A percentile compares a stretch with the other conserved stretches of the same genome.
Conservation (phyloP, 2,329 filamentous ascomycete genomes). For the Mollisia scopiformis region DNA sequence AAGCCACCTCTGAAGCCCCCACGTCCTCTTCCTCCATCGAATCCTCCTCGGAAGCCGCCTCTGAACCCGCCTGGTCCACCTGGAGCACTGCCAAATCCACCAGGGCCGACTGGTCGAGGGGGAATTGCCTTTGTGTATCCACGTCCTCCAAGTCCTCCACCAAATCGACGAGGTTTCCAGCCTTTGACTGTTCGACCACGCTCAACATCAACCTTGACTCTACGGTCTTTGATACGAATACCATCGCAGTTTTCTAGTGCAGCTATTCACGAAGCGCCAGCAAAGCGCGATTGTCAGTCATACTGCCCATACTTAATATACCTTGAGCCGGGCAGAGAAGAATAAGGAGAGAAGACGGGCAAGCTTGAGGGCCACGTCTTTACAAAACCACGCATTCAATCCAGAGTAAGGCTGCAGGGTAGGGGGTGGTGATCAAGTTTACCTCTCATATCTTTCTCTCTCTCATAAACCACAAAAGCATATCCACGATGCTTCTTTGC, state of each 20-base stretch:
- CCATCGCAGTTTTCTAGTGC: slow-evolving; percentile 86
- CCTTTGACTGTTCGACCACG: slow-evolving; percentile 90
- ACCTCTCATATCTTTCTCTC: slow-evolving; percentile 99
- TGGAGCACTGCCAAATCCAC: slow-evolving; percentile 58
- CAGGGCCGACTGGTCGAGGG: slow-evolving; percentile 69
- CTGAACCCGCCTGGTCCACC: slow-evolving; percentile 48
- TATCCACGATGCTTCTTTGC: slow-evolving; percentile 87
- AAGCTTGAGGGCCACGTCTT: slow-evolving; percentile 44
- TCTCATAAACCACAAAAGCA: slow-evolving; percentile 95
- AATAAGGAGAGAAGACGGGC: slow-evolving; percentile 40
- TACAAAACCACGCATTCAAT: slow-evolving; percentile 41
- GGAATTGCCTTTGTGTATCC: slow-evolving; percentile 86
- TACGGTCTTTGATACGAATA: slow-evolving; percentile 88
- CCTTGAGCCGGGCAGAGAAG: slow-evolving; percentile 39
- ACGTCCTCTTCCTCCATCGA: slow-evolving; percentile 40
- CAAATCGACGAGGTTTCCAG: slow-evolving; percentile 90
- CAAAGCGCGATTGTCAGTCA: slow-evolving; percentile 70
- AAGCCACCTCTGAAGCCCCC: slow-evolving; percentile 41
- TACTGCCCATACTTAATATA: slow-evolving; percentile 58
- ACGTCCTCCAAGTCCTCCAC: slow-evolving; percentile 88
- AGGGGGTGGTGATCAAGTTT: slow-evolving; percentile 54
- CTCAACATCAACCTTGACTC: slow-evolving; percentile 94
- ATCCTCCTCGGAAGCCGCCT: slow-evolving; percentile 45
- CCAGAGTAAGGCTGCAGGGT: slow-evolving; percentile 35
- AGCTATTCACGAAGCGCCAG: slow-evolving; percentile 69